Base-by-base conservation (phyloP, 2,329 filamentous ascomycete genomes). In the Fusarium sulawesiense region DNA sequence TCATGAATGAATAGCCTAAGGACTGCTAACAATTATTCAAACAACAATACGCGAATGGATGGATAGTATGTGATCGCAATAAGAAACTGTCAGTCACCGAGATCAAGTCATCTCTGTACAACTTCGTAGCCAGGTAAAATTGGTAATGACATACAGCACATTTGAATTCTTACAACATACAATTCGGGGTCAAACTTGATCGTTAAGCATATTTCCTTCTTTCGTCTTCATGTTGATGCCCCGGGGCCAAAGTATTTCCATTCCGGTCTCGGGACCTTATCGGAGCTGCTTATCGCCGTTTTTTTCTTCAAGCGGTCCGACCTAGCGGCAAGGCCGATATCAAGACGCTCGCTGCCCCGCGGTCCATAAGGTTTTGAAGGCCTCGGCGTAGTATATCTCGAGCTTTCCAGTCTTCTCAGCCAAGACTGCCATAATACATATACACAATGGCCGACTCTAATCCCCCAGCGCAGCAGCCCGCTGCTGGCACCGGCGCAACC, bases 231-330 rank as follows among this genome's bases (percentile, higher is more conserved):
- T 27, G 16, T 16, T 29, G 21, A 42, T 7, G 12, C 42, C 18
- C 23, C 73, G 73, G 73, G 68, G 47, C 44, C 46, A 42, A 45
- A 29, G 65, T 75, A 75, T 72, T 75, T 74, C 73, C 73, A 64
- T 66, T 47, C 73, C 73, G 70, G 44, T 10, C 29, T 34, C 47
- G 44, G 44, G 63, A 20, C 46, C 70, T 75, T 75, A 75, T 75
- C 73, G 68, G 59, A 49, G 21, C 25, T 34, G 37, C 48, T 46
- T 55, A 40, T 56, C 50, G 61, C 62, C 51, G 21, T 54, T 64
- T 60, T 72, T 75, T 75, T 66, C 70, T 46, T 63, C 54, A 50
- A 60, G 50, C 47, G 27, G 32, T 30, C 63, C 53, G 53, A 63
- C 30, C 70, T 65, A 55, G 61, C 56, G 37, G 53, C 50, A 47